Evolutionary conservation across 345 rosid species (phyloP).

Genomic region (Kernera saxatilis): DNA sequence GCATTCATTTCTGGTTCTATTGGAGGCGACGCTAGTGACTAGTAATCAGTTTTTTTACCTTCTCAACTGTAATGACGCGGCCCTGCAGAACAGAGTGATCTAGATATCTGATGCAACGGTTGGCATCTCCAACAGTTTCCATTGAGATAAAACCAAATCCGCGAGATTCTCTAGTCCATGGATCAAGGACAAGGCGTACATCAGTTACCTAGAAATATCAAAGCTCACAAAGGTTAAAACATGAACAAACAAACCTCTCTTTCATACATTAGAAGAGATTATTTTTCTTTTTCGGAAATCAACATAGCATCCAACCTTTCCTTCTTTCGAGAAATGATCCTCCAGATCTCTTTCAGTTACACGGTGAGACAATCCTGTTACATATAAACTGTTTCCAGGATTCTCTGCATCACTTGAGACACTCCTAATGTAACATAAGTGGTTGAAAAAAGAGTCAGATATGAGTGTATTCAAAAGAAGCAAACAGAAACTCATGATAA

Average conservation of each 20-base stretch:
- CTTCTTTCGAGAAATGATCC: conserved; percentile 66
- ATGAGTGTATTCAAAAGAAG: background rate
- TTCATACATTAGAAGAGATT: background rate
- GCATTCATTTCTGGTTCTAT: background rate
- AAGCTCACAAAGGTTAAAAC: background rate
- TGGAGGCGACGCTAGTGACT: too few relatives aligned
- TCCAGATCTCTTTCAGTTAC: conserved; percentile 72
- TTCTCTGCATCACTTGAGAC: conserved; percentile 60
- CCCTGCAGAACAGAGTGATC: conserved; percentile 75
- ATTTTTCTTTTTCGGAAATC: background rate
- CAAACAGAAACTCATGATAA: background rate
- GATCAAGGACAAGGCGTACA: conserved; percentile 89
- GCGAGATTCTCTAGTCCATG: conserved; percentile 89
- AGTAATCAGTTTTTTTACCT: conserved; percentile 43
- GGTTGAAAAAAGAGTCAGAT: background rate
- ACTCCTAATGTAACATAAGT: conserved; percentile 42
- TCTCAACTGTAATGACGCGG: conserved; percentile 85
- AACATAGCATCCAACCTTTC: conserved; percentile 44
- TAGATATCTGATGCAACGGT: conserved; percentile 67
- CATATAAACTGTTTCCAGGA: conserved; percentile 92
- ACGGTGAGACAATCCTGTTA: conserved; percentile 81
- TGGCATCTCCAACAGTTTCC: conserved; percentile 63
- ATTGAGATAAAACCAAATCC: conserved; percentile 94
- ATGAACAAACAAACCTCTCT: background rate
- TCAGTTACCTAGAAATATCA: conserved; percentile 53